Evolutionary conservation across 495 filamentous ascomycete species (phyloP), one percentile per base, ranked within the genome.

Genomic region (Oidiodendron maius): DNA sequence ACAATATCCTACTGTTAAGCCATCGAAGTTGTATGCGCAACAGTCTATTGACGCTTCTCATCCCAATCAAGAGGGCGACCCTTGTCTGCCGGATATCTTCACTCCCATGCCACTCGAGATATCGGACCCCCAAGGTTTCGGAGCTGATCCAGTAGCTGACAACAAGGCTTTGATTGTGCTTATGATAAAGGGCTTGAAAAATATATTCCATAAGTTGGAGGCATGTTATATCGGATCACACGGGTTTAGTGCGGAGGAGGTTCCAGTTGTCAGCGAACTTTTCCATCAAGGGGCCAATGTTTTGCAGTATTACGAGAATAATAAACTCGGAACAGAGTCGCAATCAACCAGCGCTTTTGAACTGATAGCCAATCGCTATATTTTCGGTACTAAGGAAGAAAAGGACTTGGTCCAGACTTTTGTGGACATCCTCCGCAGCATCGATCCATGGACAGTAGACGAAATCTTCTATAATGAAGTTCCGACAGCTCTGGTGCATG

Each of bases 151-250:
- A 0, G 88, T 97, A 13, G 82, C 84, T 18, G 94, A 99, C 62
- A 99, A 97, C 66, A 93, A 97, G 56, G 97, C 97, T 59, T 68
- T 99, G 1, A 97, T 99, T 71, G 93, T 89, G 67, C 97, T 96
- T 55, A 69, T 99, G n/a, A 86, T 99, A 71, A 94, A 94, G 57
- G 94, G 94, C 0, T 67, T 99, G 10, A 99, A 97, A 62, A 95
- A 89, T 58, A 91, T 95, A 40, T 89, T 99, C 65, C 96, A 96
- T 57, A 88, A 95, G 60, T 71, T 99, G 32, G 87, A 90, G 66
- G 82, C 84, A 22, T 95, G 89, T 70, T 97, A 99, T 64, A 59
- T 65, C 2, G 58, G 96, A 1, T 91, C 91, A 1, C 95, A 89
- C 63, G 94, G 94, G 4, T 99, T 96, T 70, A 91, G 90, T 48